Conservation (phyloP, 106 monocot genomes). For the Chionographis japonica region DNA sequence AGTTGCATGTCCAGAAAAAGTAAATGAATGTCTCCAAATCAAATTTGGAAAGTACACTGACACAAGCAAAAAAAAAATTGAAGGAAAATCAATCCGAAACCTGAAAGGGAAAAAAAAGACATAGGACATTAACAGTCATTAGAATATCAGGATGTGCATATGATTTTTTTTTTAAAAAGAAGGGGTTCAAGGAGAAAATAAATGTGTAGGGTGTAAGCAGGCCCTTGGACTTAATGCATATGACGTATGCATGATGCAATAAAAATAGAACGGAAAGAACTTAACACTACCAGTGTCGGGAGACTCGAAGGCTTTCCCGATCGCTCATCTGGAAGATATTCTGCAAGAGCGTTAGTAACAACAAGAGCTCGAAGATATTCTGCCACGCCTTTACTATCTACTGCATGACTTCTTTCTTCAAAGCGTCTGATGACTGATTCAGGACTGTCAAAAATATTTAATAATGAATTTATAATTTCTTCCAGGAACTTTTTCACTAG, state of each 20-base stretch:
- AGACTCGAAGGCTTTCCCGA: slow-evolving; percentile 77
- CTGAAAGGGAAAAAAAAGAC: too few relatives aligned
- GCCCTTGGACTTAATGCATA: not conserved
- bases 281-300: slow-evolving; percentile 62
- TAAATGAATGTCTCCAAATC: too few relatives aligned
- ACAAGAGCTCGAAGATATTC: slow-evolving; percentile 90
- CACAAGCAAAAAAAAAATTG: too few relatives aligned
- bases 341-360: slow-evolving; percentile 68
- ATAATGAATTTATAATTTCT: too few relatives aligned
- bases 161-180: not conserved
- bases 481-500: too few relatives aligned
- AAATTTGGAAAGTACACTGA: too few relatives aligned
- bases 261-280: slow-evolving; percentile 1
- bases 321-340: slow-evolving; percentile 74
- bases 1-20: too few relatives aligned
- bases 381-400: slow-evolving; percentile 80
- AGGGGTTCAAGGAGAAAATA: not conserved
- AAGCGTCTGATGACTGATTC: slow-evolving; percentile 80
- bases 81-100: too few relatives aligned
- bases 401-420: slow-evolving; percentile 75
- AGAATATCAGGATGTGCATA: not conserved
- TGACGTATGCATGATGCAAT: not conserved
- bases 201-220: not conserved
- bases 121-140: too few relatives aligned
- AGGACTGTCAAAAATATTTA: slow-evolving; percentile 52